phyloP scores from a whole-genome alignment of 1,139 yeast genomes.

The Sugiyamaella japonica region DNA sequence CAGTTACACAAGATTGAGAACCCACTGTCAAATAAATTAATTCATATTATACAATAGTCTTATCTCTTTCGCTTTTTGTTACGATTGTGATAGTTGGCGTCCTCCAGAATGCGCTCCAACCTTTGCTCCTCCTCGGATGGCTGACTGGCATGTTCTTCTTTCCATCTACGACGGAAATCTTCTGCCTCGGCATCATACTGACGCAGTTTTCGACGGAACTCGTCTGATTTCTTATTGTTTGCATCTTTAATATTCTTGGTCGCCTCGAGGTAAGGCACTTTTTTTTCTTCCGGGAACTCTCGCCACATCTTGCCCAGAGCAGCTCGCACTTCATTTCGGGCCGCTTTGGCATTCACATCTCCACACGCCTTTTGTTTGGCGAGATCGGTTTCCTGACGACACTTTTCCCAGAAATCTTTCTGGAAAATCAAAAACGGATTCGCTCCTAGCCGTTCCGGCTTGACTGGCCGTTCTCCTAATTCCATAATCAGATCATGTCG shows the following conservation, averaged over 20 bases:
- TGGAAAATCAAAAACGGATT: constrained; percentile 48
- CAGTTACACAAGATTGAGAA: too few relatives aligned
- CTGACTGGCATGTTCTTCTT: constrained; percentile 40
- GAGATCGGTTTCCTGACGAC: constrained; percentile 42
- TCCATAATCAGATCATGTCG: constrained; percentile 39
- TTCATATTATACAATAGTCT: background rate
- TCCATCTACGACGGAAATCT: constrained; percentile 43
- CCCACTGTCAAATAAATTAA: constrained; percentile 8
- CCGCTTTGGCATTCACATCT: constrained; percentile 40
- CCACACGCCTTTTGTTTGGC: constrained; percentile 36
- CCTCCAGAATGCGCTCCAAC: constrained; percentile 28
- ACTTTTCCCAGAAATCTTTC: constrained; percentile 46
- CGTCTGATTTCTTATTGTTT: constrained; percentile 40
- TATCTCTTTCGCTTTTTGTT: constrained; percentile 11
- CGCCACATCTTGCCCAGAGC: constrained; percentile 47
- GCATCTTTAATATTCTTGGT: constrained; percentile 41
- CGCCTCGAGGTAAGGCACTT: constrained; percentile 41
- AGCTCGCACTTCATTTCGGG: constrained; percentile 46
- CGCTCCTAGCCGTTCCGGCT: constrained; percentile 44
- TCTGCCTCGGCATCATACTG: constrained; percentile 45
- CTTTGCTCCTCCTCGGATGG: constrained; percentile 40
- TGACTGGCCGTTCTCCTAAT: constrained; percentile 44
- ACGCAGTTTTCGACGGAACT: constrained; percentile 37
- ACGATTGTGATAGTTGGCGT: constrained; percentile 10
- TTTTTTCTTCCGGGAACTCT: constrained; percentile 42